Evolutionary conservation across 805 yeast species (phyloP).

Genomic region (Clavispora vitiphila): DNA sequence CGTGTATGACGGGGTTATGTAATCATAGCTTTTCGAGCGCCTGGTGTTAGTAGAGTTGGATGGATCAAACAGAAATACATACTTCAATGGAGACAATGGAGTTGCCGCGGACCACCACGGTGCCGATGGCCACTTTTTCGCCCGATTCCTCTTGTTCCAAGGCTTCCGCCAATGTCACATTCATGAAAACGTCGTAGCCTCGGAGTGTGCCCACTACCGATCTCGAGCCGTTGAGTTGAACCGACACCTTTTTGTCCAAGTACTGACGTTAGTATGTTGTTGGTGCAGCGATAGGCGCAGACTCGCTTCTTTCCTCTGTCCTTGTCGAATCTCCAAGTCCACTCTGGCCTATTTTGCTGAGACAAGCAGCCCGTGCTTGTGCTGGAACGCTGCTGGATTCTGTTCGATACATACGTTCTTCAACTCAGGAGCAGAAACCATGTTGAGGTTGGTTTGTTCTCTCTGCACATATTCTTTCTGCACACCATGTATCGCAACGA

Average conservation of each 20-base stretch:
- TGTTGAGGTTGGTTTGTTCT: slow-evolving; percentile 11
- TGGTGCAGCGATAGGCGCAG: no score
- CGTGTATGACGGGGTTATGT: not conserved
- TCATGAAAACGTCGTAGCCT: slow-evolving; percentile 82
- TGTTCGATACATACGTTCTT: slow-evolving; percentile 40
- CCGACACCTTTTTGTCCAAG: slow-evolving; percentile 67
- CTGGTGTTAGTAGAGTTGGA: slow-evolving; percentile 25
- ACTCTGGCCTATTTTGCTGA: no score
- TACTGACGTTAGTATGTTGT: slow-evolving; percentile 43
- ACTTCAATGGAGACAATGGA: slow-evolving; percentile 71
- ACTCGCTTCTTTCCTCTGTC: no score
- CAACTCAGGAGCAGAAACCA: slow-evolving; percentile 63
- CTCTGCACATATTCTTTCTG: no score
- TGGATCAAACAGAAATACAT: slow-evolving; percentile 16
- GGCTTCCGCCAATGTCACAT: slow-evolving; percentile 67
- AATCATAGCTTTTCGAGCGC: slow-evolving; percentile 27
- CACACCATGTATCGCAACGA: not conserved
- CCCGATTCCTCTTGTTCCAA: slow-evolving; percentile 53
- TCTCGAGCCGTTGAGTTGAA: slow-evolving; percentile 76
- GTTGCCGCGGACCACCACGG: slow-evolving; percentile 73
- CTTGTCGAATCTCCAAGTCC: no score
- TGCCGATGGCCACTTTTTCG: slow-evolving; percentile 54
- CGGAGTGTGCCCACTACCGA: slow-evolving; percentile 73
- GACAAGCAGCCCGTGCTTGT: no score
- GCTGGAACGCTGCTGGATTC: no score